A percentile compares a stretch with the other conserved stretches of the same genome.
phyloP scores from a whole-genome alignment of 2,329 filamentous ascomycete genomes.

The Helicocarpus griseus region DNA sequence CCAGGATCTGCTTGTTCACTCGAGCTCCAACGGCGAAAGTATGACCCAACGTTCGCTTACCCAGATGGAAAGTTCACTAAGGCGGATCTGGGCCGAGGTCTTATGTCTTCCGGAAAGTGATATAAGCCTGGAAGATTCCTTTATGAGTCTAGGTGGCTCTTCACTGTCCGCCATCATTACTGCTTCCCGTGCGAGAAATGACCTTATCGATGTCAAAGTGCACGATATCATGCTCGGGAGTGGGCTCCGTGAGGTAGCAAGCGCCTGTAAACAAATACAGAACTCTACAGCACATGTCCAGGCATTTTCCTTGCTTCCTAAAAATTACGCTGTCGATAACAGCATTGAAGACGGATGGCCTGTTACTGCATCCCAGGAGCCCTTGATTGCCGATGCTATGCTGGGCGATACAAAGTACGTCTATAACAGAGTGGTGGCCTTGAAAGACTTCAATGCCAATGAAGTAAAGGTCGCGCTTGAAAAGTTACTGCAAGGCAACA shows the following conservation, averaged over 20 bases:
- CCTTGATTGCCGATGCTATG: neutral
- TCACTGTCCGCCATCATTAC: conserved; percentile 10
- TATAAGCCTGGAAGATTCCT: conserved; percentile 6
- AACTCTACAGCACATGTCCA: neutral
- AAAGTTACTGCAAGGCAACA: neutral
- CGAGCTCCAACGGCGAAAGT: neutral
- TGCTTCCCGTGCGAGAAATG: conserved; percentile 5
- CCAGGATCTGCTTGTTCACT: neutral
- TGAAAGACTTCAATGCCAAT: neutral
- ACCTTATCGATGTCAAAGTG: conserved; percentile 5
- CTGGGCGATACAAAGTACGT: neutral
- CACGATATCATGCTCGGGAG: conserved; percentile 6
- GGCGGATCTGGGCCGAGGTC: conserved; percentile 3
- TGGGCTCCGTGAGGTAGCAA: neutral
- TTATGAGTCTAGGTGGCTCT: conserved; percentile 10
- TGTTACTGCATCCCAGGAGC: neutral
- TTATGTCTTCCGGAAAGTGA: conserved; percentile 3
- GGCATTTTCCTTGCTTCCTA: neutral
- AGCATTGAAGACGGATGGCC: neutral
- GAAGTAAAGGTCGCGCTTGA: conserved; percentile 7
- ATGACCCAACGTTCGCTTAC: neutral
- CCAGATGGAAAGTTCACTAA: neutral
- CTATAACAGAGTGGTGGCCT: neutral
- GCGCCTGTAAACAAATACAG: neutral
- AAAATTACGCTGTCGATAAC: neutral